phyloP scores from a whole-genome alignment of 2,329 filamentous ascomycete genomes.

The Sporothrix schenckii region DNA sequence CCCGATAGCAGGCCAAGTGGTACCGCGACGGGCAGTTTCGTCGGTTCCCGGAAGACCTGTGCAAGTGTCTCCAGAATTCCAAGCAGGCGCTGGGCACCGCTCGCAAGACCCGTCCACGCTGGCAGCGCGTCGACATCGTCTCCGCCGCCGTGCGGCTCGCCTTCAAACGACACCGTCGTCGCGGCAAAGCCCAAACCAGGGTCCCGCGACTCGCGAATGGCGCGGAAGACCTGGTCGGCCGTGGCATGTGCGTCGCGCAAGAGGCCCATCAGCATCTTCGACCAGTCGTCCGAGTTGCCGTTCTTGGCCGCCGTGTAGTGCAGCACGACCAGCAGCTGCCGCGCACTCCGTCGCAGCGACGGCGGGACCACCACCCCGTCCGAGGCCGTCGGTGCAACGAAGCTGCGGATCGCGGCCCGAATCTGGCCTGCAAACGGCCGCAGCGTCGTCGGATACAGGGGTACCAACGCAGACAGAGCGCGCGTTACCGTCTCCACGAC shows the following conservation, averaged over 20 bases:
- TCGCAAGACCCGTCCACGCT: conserved; percentile 72
- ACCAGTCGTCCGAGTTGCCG: conserved; percentile 76
- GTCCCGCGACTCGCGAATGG: conserved; percentile 80
- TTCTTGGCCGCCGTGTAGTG: conserved; percentile 82
- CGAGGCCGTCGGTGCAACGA: conserved; percentile 66
- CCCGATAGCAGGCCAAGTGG: conserved; percentile 71
- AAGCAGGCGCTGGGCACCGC: conserved; percentile 70
- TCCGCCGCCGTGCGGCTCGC: conserved; percentile 53
- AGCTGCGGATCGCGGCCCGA: conserved; percentile 59
- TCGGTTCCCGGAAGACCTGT: conserved; percentile 64
- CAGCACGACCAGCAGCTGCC: conserved; percentile 68
- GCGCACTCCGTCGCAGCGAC: conserved; percentile 60
- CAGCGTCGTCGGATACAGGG: conserved; percentile 81
- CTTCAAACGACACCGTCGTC: conserved; percentile 48
- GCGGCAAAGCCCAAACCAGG: conserved; percentile 59
- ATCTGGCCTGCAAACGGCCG: conserved; percentile 74
- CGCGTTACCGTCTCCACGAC: conserved; percentile 70
- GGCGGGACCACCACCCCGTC: conserved; percentile 54
- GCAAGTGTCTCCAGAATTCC: conserved; percentile 68
- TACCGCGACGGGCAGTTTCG: conserved; percentile 66
- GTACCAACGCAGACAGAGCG: conserved; percentile 71
- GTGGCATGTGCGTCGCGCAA: conserved; percentile 69
- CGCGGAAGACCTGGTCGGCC: conserved; percentile 75
- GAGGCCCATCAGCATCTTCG: conserved; percentile 62
- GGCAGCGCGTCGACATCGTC: conserved; percentile 58